Percentiles rank a stretch among this genome's conserved stretches.
phyloP scores from a whole-genome alignment of 2,329 filamentous ascomycete species.

The Aureobasidium sp. region DNA sequence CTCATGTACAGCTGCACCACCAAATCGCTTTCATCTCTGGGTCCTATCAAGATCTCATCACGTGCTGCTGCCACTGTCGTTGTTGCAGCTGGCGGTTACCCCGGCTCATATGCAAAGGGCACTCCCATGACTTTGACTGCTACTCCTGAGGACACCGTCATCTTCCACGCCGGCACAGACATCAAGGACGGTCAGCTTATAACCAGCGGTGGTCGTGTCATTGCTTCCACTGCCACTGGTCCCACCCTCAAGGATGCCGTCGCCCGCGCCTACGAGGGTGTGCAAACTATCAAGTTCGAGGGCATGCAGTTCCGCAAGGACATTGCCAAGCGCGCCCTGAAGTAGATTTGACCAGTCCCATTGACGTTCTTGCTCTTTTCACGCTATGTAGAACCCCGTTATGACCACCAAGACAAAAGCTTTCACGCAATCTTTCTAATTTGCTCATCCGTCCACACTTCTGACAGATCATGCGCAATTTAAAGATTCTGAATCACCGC shows the following conservation, averaged over 20 bases:
- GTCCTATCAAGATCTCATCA: slow-evolving; percentile 24
- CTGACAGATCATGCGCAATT: too few relatives aligned
- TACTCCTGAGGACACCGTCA: slow-evolving; percentile 48
- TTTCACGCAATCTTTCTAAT: neutral
- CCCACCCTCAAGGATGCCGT: slow-evolving; percentile 74
- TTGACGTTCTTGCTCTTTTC: neutral
- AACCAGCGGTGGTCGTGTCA: slow-evolving; percentile 83
- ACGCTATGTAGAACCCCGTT: slow-evolving; percentile 8
- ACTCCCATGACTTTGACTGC: slow-evolving; percentile 49
- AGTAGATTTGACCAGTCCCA: neutral
- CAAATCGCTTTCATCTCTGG: slow-evolving; percentile 56
- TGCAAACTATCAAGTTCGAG: slow-evolving; percentile 73
- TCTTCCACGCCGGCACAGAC: slow-evolving; percentile 88
- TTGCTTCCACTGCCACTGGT: slow-evolving; percentile 79
- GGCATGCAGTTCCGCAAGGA: slow-evolving; percentile 90
- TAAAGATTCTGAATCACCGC: too few relatives aligned
- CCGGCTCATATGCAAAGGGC: slow-evolving; percentile 76
- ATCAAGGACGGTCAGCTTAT: slow-evolving; percentile 57
- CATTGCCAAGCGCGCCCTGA: slow-evolving; percentile 48
- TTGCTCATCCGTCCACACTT: neutral
- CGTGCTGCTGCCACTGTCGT: slow-evolving; percentile 85
- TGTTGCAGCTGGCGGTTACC: slow-evolving; percentile 88
- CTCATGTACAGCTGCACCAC: slow-evolving; percentile 81
- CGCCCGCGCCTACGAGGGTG: slow-evolving; percentile 76
- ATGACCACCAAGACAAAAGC: slow-evolving; percentile 13